These are phyloP conservation scores for Colletotrichum cordylinicola DNA, from an alignment of 2,329 filamentous ascomycete species.

Conservation along the genomic window DNA sequence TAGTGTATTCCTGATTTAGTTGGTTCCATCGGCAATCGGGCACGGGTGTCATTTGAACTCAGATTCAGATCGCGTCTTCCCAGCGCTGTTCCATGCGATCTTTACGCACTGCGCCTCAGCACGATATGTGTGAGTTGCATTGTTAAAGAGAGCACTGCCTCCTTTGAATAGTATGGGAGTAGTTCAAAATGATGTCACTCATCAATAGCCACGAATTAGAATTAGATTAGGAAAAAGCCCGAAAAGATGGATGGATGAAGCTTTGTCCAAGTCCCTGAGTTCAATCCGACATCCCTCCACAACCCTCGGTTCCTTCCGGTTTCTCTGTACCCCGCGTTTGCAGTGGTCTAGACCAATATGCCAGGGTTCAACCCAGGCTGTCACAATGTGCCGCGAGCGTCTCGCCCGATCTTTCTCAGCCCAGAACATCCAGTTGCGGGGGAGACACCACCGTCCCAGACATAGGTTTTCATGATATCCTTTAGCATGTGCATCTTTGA, in stretches of 20 bases:
- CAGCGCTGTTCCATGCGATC: not conserved
- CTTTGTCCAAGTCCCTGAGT: not conserved
- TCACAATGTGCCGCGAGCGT: not conserved
- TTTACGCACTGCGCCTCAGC: not conserved
- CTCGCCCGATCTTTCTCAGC: not conserved
- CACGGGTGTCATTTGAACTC: not conserved
- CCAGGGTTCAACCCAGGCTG: not conserved
- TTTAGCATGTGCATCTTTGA: not conserved
- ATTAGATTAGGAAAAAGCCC: not conserved
- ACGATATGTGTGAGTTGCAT: not conserved
- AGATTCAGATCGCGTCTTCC: not conserved
- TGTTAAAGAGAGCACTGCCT: not conserved
- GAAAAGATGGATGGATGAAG: not conserved
- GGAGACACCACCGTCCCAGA: not conserved
- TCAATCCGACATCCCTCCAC: not conserved
- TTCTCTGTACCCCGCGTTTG: not conserved
- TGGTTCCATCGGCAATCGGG: not conserved
- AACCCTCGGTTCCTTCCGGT: not conserved
- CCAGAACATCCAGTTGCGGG: not conserved
- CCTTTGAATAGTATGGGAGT: fast-evolving
- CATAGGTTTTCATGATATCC: not conserved
- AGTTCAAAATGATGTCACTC: not conserved
- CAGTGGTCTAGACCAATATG: not conserved
- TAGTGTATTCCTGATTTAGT: not conserved
- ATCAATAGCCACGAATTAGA: not conserved